Base-by-base conservation (phyloP, 306 rosid species). In the Gynostemma pentaphyllum region DNA sequence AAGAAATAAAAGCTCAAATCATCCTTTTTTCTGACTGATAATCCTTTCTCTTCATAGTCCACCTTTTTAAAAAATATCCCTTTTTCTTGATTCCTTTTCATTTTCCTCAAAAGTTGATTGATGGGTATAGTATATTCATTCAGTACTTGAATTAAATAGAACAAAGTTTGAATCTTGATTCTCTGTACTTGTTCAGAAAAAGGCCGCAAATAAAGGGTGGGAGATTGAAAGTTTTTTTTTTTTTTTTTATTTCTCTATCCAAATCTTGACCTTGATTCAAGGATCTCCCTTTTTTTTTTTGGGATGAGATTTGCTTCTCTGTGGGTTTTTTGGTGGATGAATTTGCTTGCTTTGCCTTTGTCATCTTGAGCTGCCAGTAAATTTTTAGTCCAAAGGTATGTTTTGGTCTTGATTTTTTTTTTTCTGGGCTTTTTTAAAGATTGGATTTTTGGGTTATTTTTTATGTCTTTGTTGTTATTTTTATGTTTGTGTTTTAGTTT, bases 381-480 rank as follows among this genome's bases (percentile, higher is more conserved):
- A 22, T 44, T 66, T 67, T 65, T 60, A 67, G 69, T 13, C n/a
- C 6, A 7, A 13, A 80, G 88, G 96, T 86, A 68, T 64, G 84
- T 49, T 54, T 7, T 48, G 49, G 44, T 9, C 12, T 50, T 67
- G 16, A 8, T 48, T 47, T 13, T n/a, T 16, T 29, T 30, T 49
- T 36, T 28, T 64, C 11, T 44, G 24, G 46, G 13, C 28, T 0
- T 2, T 45, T 53, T 34, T 14, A 14, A 14, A 26, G 46, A 61
- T 66, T 56, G 39, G 7, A 53, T 24, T 41, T 10, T 60, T 28
- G 34, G 29, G 45, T 34, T 46, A 7, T 34, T 32, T 29, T 9
- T 53, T 12, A 39, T 23, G 45, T 14, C 23, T 68, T 54, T 34
- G 46, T 64, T 8, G 9, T 27, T 69, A 22, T 27, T 65, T 41